Evolutionary conservation across 2,329 filamentous ascomycete species (phyloP).

Genomic region (Microdochium bolleyi): DNA sequence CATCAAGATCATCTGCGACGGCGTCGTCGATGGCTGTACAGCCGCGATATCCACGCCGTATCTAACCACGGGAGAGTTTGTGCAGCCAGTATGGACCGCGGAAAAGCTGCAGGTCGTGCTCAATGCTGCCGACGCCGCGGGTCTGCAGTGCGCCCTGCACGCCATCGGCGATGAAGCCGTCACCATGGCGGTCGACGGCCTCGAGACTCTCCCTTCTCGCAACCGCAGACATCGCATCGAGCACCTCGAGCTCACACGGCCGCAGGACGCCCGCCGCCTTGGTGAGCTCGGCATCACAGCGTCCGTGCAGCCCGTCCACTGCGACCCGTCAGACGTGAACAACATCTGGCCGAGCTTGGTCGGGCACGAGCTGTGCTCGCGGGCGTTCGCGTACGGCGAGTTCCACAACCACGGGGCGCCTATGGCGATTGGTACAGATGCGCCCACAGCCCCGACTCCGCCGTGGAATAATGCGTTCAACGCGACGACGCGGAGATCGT

Average conservation of each 20-base stretch:
- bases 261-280: slow-evolving; percentile 46
- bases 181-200: slow-evolving; percentile 46
- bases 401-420: slow-evolving; percentile 37
- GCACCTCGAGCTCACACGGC: slow-evolving; percentile 52
- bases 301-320: slow-evolving; percentile 49
- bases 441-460: slow-evolving; percentile 36
- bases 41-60: slow-evolving; percentile 54
- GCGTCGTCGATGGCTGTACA: slow-evolving; percentile 58
- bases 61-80: slow-evolving; percentile 34
- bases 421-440: slow-evolving; percentile 35
- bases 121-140: slow-evolving; percentile 38
- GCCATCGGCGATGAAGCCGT: slow-evolving; percentile 58
- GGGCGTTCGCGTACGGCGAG: slow-evolving; percentile 57
- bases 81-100: slow-evolving; percentile 41
- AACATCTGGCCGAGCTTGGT: slow-evolving; percentile 52
- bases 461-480: slow-evolving; percentile 35
- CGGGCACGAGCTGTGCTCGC: slow-evolving; percentile 41
- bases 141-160: slow-evolving; percentile 55
- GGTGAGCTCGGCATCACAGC: slow-evolving; percentile 52
- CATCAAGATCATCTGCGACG: slow-evolving; percentile 58
- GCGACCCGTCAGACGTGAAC: slow-evolving; percentile 49
- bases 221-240: slow-evolving; percentile 55
- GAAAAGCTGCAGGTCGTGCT: slow-evolving; percentile 46
- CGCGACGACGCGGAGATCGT: slow-evolving; percentile 33
- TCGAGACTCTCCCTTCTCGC: slow-evolving; percentile 32